Evolutionary conservation across 805 yeast genomes (phyloP), one percentile per base, ranked within the genome.

Genomic region (Kurtzmaniella cleridarum): DNA sequence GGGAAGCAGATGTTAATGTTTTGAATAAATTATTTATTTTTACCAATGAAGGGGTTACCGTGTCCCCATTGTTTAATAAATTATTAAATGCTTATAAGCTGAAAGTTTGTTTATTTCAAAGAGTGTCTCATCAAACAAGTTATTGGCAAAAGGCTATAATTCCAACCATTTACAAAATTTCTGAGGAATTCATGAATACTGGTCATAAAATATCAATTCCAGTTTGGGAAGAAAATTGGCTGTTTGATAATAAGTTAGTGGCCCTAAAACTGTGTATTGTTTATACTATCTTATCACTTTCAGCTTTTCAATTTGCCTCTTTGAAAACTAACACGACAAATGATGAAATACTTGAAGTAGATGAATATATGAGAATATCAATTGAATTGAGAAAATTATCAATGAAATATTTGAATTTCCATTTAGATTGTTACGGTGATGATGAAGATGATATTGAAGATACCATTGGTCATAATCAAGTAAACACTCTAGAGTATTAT

Each of bases 371-470:
- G 12, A 48, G 49, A 18, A 36, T 55, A 3, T 57, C 68, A 41
- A 59, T 66, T 2, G 63, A 60, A 36, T 48, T 66, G 15, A 42
- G 74, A 7, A 68, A 68, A 38, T 44, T 59, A 13, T 60, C 60
- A 27, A 53, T 64, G n/a, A 55, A 53, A 30, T 53, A 64, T n/a
- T 40, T 67, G 14, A 64, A 65, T 41, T 55, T 49, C 38, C 74
- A 69, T 45, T 45, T 68, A 30, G 74, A 69, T 45, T 66, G 66
- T 38, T 67, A 60, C 38, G 71, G 66, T 35, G 54, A 47, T 36
- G 44, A 43, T 18, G 43, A 45, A 5, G 43, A 32, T 11, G 35
- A 40, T 14, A 40, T 23, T 9, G 30, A 38, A 12, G 28, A 43
- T 2, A 52, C 50, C 12, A 46, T 50, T 11, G 48, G 10, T 15